Base-by-base conservation (phyloP, 495 filamentous ascomycete species). In the Evansstolkia leycettana region DNA sequence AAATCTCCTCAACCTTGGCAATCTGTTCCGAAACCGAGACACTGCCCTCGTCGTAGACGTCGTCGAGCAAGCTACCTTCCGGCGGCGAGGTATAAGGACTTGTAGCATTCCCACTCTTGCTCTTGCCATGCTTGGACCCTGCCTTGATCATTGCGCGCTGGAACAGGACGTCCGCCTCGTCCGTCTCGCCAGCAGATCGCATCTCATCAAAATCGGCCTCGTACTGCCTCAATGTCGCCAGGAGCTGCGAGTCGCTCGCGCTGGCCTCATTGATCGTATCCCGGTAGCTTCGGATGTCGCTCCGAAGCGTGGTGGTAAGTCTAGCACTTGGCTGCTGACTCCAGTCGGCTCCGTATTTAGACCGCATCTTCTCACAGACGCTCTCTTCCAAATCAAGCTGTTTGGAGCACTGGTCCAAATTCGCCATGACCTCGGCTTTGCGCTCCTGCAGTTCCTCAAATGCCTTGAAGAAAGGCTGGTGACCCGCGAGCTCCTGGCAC, bases 361-460 rank as follows among this genome's bases (percentile, higher is more conserved):
- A 92, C 33, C 90, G 75, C 90, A 98, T 98, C 66, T 94, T 95
- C 59, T 98, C 90, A 54, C 90, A 98, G 5, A 96, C 87, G 37
- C 82, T 90, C 62, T 95, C 92, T 55, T 98, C 90, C 74, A 89
- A 78, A 46, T 96, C 90, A 7, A 98, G 52, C 46, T 88, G 82
- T 47, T 90, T 93, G 27, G 74, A 80, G 48, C 82, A 84, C 39
- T 70, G 69, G 42, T 93, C 86, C 36, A 98, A 54, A 7, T 78
- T 67, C 2, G 70, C 58, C 7, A 78, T 48, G 7, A 94, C 80
- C 17, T 70, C 67, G 25, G 78, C 67, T 55, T 90, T 95, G 38
- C 87, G 78, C 24, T 75, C 65, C 41, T 81, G 76, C 24, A 96
- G 58, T 16, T 73, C 65, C 17, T 89, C 83, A 51, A 98, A 85